Percentiles rank a stretch among this genome's conserved stretches.
phyloP scores from a whole-genome alignment of 2,329 filamentous ascomycete genomes.

The Colletotrichum cordylinicola region DNA sequence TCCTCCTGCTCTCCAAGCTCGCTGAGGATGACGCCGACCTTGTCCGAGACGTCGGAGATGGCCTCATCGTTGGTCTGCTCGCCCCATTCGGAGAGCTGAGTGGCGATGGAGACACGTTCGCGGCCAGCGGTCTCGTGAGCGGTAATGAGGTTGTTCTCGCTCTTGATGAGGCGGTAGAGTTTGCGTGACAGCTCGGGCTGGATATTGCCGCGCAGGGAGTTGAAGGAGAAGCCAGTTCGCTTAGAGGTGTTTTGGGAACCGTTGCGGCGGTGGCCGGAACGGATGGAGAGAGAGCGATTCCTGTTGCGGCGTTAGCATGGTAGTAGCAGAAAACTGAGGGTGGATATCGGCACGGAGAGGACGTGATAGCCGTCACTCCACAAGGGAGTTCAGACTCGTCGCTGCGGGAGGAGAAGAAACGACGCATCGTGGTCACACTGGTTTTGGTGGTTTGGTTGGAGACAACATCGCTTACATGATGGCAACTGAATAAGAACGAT shows the following conservation, averaged over 20 bases:
- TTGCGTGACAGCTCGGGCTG: constrained; percentile 90
- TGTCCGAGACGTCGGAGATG: constrained; percentile 90
- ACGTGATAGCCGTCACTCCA: background rate
- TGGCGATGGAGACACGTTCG: constrained; percentile 84
- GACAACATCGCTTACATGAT: constrained; percentile 11
- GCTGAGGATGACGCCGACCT: constrained; percentile 88
- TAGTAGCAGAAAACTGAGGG: background rate
- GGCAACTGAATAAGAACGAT: background rate
- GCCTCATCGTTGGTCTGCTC: constrained; percentile 88
- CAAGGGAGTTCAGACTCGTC: background rate
- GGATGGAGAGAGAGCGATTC: constrained; percentile 78
- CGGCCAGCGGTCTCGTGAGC: constrained; percentile 85
- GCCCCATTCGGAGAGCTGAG: constrained; percentile 95
- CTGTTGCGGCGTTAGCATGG: constrained; percentile 40
- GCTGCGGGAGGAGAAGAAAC: constrained; percentile 10
- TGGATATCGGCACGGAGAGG: background rate
- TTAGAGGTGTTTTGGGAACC: constrained; percentile 40
- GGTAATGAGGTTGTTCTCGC: constrained; percentile 85
- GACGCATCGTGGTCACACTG: background rate
- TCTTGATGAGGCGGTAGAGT: constrained; percentile 93
- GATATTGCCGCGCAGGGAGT: constrained; percentile 81
- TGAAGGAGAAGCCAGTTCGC: constrained; percentile 72
- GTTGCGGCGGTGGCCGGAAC: constrained; percentile 63
- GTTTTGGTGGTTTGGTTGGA: background rate
- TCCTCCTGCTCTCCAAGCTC: constrained; percentile 97